These are phyloP conservation scores for Gaeumannomyces tritici DNA, from an alignment of 2,329 filamentous ascomycete genomes.

Conservation along the genomic window DNA sequence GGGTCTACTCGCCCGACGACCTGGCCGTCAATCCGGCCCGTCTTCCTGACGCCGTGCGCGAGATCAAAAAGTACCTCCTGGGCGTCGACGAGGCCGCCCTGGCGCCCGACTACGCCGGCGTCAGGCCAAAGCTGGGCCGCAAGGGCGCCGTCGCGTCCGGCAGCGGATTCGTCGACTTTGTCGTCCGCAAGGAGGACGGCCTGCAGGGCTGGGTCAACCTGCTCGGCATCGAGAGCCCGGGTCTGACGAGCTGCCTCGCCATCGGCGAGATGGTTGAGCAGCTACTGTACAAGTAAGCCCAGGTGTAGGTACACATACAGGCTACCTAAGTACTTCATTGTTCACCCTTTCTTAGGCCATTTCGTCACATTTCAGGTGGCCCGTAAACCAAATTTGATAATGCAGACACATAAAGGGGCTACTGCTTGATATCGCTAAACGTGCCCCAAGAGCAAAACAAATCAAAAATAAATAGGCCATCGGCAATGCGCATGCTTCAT, in stretches of 20 bases:
- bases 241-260: slow-evolving; percentile 76
- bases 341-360: not conserved
- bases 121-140: slow-evolving; percentile 70
- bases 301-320: no score
- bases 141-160: slow-evolving; percentile 36
- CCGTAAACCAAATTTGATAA: not conserved
- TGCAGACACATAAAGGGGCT: not conserved
- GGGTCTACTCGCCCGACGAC: slow-evolving; percentile 65
- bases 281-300: slow-evolving; percentile 31
- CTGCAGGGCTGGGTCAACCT: slow-evolving; percentile 80
- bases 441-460: not conserved
- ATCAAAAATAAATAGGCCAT: not conserved
- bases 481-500: not conserved
- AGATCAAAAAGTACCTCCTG: slow-evolving; percentile 74
- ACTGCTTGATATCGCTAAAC: not conserved
- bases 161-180: slow-evolving; percentile 73
- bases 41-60: slow-evolving; percentile 56
- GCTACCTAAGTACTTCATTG: no score
- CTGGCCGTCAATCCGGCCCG: slow-evolving; percentile 57
- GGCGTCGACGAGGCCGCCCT: slow-evolving; percentile 57
- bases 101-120: slow-evolving; percentile 78
- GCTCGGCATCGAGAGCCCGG: slow-evolving; percentile 87
- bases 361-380: not conserved
- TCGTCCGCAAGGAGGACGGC: slow-evolving; percentile 67
- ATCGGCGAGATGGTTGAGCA: slow-evolving; percentile 67